Percentiles rank a stretch among this genome's conserved stretches.
Evolutionary conservation across 2,329 filamentous ascomycete species (phyloP).

Genomic region (Alternaria infectoria): DNA sequence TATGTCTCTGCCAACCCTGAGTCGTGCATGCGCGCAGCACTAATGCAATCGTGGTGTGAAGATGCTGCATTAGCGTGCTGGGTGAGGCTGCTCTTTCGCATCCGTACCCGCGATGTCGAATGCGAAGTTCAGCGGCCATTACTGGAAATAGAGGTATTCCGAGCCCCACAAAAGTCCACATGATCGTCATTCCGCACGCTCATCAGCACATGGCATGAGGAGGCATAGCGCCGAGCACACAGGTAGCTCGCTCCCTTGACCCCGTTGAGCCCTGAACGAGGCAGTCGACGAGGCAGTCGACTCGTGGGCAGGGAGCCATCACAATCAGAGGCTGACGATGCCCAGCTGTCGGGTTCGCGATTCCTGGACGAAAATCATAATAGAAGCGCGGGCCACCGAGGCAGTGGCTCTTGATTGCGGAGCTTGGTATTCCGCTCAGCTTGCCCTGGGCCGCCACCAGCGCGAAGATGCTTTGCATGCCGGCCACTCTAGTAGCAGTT

Average conservation of each 20-base stretch:
- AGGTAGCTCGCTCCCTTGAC: slow-evolving; percentile 5
- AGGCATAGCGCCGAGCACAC: background rate
- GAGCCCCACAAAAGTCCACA: slow-evolving; percentile 2
- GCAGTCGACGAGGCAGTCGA: slow-evolving; percentile 18
- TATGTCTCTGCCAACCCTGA: slow-evolving; percentile 7
- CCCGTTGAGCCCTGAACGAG: slow-evolving; percentile 3
- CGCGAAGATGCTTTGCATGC: slow-evolving; percentile 13
- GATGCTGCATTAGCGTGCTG: slow-evolving; percentile 22
- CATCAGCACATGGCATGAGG: background rate
- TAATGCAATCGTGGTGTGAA: slow-evolving; percentile 15
- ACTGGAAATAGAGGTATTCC: background rate
- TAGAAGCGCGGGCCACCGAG: slow-evolving; percentile 15
- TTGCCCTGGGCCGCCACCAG: slow-evolving; percentile 28
- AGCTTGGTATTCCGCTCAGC: slow-evolving; percentile 20
- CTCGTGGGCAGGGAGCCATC: slow-evolving; percentile 36
- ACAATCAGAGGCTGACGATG: slow-evolving; percentile 35
- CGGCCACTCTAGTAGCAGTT: background rate
- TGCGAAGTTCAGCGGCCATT: slow-evolving; percentile 6
- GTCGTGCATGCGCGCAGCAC: slow-evolving; percentile 7
- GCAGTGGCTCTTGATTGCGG: slow-evolving; percentile 14
- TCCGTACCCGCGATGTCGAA: slow-evolving; percentile 4
- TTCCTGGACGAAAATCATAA: slow-evolving; percentile 41
- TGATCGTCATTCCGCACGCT: background rate
- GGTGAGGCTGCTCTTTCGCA: slow-evolving; percentile 18
- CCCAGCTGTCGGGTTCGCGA: slow-evolving; percentile 37